Conservation (phyloP, 1,139 yeast genomes). For the Blastobotrys ciferrii region DNA sequence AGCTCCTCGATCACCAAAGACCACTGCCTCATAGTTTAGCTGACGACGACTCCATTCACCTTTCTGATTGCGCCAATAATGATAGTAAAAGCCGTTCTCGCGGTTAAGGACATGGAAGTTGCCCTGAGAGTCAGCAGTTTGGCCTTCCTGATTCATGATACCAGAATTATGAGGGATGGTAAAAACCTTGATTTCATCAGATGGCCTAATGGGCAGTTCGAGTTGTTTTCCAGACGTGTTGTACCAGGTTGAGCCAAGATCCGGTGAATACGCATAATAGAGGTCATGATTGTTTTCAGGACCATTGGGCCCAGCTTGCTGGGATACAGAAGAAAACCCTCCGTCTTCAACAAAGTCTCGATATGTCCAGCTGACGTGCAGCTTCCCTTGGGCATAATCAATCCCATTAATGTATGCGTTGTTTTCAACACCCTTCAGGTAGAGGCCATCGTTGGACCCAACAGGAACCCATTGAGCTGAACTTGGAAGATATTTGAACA, state of each 20-base stretch:
- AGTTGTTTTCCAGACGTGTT: constrained; percentile 17
- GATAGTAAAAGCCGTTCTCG: constrained; percentile 22
- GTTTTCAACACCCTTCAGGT: constrained; percentile 23
- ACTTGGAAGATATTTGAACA: constrained; percentile 16
- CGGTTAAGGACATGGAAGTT: constrained; percentile 26
- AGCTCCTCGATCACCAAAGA: constrained; percentile 13
- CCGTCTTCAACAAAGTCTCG: constrained; percentile 26
- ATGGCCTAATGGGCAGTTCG: constrained; percentile 18
- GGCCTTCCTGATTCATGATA: constrained; percentile 30
- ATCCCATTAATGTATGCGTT: constrained; percentile 28
- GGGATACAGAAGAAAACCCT: constrained; percentile 13
- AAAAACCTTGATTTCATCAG: constrained; percentile 17
- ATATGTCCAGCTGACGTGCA: constrained; percentile 27
- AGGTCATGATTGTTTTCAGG: constrained; percentile 25
- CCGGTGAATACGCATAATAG: constrained; percentile 22
- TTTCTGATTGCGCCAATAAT: constrained; percentile 17
- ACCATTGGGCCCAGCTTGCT: constrained; percentile 28
- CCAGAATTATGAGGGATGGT: constrained; percentile 25
- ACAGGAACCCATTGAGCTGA: constrained; percentile 19
- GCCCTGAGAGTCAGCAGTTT: constrained; percentile 20
- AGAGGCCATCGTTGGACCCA: constrained; percentile 17
- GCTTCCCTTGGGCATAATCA: constrained; percentile 17
- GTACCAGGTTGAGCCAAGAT: constrained; percentile 24
- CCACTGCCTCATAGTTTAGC: constrained; percentile 8
- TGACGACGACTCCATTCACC: constrained; percentile 8